These are phyloP conservation scores for Cyclanthera cordifolia DNA, from an alignment of 306 rosid species.

Conservation along the genomic window DNA sequence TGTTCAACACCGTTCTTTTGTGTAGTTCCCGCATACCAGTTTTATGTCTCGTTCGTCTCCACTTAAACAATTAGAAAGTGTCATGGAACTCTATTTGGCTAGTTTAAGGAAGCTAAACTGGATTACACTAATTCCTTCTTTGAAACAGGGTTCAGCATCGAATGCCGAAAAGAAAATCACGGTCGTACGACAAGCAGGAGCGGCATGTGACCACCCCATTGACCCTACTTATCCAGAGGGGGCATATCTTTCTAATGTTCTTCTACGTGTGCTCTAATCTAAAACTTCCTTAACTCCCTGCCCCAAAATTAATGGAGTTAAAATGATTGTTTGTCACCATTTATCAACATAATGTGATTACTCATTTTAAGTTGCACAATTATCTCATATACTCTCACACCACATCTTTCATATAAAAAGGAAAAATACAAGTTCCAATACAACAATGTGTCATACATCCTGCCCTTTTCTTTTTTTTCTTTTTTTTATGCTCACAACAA, in stretches of 20 bases:
- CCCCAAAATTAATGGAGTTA: neutral
- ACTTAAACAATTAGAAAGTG: neutral
- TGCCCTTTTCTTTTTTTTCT: neutral
- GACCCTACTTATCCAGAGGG: constrained; percentile 91
- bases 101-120: neutral
- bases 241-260: constrained; percentile 55
- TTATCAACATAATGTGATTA: neutral
- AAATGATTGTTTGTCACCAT: neutral
- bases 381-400: neutral
- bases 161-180: constrained; percentile 61
- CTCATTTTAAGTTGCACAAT: constrained; percentile 5
- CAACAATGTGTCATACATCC: constrained; percentile 3
- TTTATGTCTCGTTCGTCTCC: neutral
- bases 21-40: no score
- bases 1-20: no score
- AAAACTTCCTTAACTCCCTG: neutral
- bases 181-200: constrained; percentile 54
- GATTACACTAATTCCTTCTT: neutral
- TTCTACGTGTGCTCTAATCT: constrained; percentile 49
- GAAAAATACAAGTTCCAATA: neutral
- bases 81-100: no score
- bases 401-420: constrained; percentile 7
- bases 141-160: constrained; percentile 59
- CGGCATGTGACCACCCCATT: constrained; percentile 71
- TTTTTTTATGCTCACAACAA: neutral